Percentiles rank a stretch among this genome's conserved stretches.
Conservation (phyloP, 192 early-diverging fungal species). For the Tieghemiomyces parasiticus region DNA sequence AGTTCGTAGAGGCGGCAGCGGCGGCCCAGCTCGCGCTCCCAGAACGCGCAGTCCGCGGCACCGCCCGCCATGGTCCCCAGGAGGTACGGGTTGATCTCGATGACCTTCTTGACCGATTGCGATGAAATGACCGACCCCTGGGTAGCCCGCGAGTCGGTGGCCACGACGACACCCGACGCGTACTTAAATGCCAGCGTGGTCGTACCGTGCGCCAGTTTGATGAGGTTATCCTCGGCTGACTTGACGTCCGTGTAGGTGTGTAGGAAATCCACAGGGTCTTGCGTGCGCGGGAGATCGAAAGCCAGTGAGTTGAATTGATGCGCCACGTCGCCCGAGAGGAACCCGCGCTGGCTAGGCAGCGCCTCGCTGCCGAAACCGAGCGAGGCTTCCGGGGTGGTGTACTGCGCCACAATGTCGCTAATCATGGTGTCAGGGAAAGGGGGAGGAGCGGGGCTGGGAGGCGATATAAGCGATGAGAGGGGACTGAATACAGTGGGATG, state of each 20-base stretch:
- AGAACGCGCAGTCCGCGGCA: constrained; percentile 96
- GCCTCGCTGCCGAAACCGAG: neutral
- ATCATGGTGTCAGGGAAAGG: neutral
- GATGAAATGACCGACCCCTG: constrained; percentile 69
- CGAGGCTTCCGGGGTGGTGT: neutral
- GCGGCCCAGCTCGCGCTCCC: constrained; percentile 94
- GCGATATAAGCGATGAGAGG: too few species aligned
- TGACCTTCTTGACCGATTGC: constrained; percentile 94
- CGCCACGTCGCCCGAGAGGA: neutral
- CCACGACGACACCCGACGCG: constrained; percentile 82
- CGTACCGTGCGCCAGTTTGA: constrained; percentile 92
- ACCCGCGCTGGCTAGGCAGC: too few species aligned
- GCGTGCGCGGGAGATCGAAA: neutral
- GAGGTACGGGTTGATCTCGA: constrained; percentile 97
- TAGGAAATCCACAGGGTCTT: constrained; percentile 61
- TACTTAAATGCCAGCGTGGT: constrained; percentile 98
- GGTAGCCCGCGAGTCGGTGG: constrained; percentile 93
- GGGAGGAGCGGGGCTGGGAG: too few species aligned
- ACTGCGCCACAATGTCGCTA: constrained; percentile 9
- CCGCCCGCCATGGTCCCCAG: constrained; percentile 99
- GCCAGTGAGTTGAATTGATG: neutral
- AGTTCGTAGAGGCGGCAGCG: constrained; percentile 90
- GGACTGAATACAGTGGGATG: too few species aligned
- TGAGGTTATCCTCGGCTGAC: constrained; percentile 58
- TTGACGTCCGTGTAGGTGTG: constrained; percentile 61